These are phyloP conservation scores for Curvularia spicifera DNA, from an alignment of 2,329 filamentous ascomycete species.

Conservation along the genomic window DNA sequence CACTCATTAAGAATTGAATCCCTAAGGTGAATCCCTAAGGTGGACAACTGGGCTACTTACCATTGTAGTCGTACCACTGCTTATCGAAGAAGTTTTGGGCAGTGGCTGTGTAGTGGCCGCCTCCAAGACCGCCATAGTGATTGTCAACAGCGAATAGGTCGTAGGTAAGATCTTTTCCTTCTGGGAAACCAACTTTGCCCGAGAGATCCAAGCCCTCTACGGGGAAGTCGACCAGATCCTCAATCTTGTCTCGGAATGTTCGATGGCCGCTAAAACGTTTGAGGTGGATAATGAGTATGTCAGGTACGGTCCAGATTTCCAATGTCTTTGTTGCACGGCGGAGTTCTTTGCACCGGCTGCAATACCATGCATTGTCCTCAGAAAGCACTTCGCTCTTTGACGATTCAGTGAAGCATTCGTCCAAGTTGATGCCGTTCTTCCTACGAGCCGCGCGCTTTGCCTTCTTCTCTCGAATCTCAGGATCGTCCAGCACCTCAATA, in stretches of 20 bases:
- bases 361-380: conserved; percentile 97
- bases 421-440: conserved; percentile 79
- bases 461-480: conserved; percentile 69
- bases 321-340: conserved; percentile 94
- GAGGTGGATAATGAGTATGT: conserved; percentile 92
- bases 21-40: too few relatives aligned
- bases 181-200: conserved; percentile 76
- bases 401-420: conserved; percentile 93
- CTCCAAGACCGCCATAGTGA: conserved; percentile 90
- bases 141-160: conserved; percentile 96
- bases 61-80: conserved; percentile 96
- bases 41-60: conserved; percentile 54
- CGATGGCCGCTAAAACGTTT: conserved; percentile 92
- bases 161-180: conserved; percentile 83
- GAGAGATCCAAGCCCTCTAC: conserved; percentile 85
- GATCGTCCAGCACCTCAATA: conserved; percentile 61
- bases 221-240: conserved; percentile 89
- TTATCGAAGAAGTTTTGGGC: conserved; percentile 90
- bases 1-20: too few relatives aligned
- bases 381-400: conserved; percentile 92
- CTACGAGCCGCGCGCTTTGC: conserved; percentile 68
- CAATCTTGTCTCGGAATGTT: conserved; percentile 86
- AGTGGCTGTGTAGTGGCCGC: conserved; percentile 94
- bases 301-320: conserved; percentile 94
- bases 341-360: conserved; percentile 92